phyloP scores from a whole-genome alignment of 2,329 filamentous ascomycete genomes.

The Colletotrichum sp. region DNA sequence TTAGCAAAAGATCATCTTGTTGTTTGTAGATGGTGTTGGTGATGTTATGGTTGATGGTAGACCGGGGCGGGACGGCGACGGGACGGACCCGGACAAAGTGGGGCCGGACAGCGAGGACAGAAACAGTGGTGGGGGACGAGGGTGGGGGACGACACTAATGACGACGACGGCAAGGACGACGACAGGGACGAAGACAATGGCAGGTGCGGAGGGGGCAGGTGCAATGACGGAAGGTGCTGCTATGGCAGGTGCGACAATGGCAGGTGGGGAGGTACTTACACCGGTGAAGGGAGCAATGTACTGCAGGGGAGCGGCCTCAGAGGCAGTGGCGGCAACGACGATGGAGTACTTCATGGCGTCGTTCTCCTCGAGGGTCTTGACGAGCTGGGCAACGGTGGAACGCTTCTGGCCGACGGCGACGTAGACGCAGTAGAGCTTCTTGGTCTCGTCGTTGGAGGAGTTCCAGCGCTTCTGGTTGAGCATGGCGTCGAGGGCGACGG shows the following conservation, averaged over 20 bases:
- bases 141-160: neutral
- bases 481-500: conserved; percentile 96
- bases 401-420: conserved; percentile 99
- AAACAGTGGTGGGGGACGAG: neutral
- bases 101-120: neutral
- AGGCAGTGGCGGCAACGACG: conserved; percentile 93
- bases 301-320: conserved; percentile 93
- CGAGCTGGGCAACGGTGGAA: conserved; percentile 97
- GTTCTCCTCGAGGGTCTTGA: conserved; percentile 99
- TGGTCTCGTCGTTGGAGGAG: conserved; percentile 80
- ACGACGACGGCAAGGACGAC: neutral
- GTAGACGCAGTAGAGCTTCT: conserved; percentile 99
- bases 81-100: neutral
- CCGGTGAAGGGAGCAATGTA: conserved; percentile 95
- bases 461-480: conserved; percentile 99
- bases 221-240: neutral
- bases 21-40: neutral
- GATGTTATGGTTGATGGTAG: neutral
- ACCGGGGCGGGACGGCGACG: neutral
- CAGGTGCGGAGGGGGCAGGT: neutral
- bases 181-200: neutral
- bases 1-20: neutral
- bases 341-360: conserved; percentile 99
- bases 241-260: neutral
- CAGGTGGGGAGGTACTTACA: conserved; percentile 22